Base-by-base conservation (phyloP, 768 basidiomycete species). In the Chalciporus sphaerocephalus region DNA sequence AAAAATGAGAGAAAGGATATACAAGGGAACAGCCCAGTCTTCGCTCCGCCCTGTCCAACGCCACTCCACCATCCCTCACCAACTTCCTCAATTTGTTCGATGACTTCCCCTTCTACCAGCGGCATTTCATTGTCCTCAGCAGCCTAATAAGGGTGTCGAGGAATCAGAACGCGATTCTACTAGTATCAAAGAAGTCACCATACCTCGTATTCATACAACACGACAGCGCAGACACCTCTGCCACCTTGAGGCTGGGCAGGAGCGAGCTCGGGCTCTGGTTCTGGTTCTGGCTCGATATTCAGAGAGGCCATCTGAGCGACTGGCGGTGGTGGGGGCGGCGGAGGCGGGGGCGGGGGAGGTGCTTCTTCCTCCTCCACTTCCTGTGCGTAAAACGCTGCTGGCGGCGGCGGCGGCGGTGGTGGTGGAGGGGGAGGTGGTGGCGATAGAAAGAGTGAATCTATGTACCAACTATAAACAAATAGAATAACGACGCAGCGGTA, bases 61-160 rank as follows among this genome's bases (percentile, higher is more conserved):
- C 91, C 94, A 47, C 73, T 78, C 94, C 93, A 96, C 94, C 94
- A 98, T 6, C 89, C 88, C 54, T 90, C 87, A 53, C 86, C 90
- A 13, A 90, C 66, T 65, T 89, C 82, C 65, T 92, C 88, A 38
- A 95, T 81, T 52, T 87, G 79, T 45, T 85, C 80, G 39, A 96
- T 80, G 27, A 83, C 65, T 58, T 94, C 90, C 36, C 91, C 90
- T 62, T 95, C 92, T 1, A 70, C 52, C 18, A 96, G 74, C 46
- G 64, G 64, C 71, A 97, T 81, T 61, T 97, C 94, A 57, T 92
- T 92, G 49, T 92, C 87, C 66, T 92, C 90, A 10, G 81, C 73
- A 13, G 87, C 87, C 81, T 86, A 44, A 18, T 7, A 38, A 46
- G 16, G 16, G 33, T 39, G 37, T 24, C 5, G 17, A 36, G 27